Base-by-base conservation (phyloP, 1,139 yeast species). In the Candida pseudocylindracea region DNA sequence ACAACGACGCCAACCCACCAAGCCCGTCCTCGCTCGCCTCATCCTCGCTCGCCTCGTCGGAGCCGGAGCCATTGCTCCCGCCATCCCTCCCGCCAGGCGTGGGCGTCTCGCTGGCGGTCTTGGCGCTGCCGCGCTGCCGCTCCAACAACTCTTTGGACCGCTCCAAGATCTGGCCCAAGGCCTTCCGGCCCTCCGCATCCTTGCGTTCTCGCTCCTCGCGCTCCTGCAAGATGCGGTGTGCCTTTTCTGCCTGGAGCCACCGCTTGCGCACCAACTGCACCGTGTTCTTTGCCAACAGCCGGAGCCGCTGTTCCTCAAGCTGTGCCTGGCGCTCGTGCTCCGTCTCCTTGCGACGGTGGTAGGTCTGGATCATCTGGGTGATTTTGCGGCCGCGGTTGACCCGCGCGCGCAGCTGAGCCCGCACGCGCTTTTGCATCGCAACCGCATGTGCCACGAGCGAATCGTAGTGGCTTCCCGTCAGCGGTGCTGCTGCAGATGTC, bases 201-300 rank as follows among this genome's bases (percentile, higher is more conserved):
- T 79, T 67, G 51, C 79, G 55, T 50, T 70, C 75, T 39, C 75
- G 88, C 37, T 63, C 71, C 40, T 73, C 75, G 38, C 60, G 60
- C 29, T 51, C 53, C 37, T 60, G 66, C 33, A 64, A 57, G 30
- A 54, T 61, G 33, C 60, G 60, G 44, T 68, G 73, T 1, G 92
- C 95, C 46, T 80, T 83, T 39, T 74, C 79, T 2, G 96, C 98
- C 35, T 85, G 63, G 25, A 62, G 57, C 99, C 99, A 91, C 46
- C 92, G 72, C 47, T 74, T 81, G 12, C 20, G 13, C n/a, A 30
- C 32, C 20, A 15, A 15, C 20, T 15, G 20, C 20, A 15, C 20
- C 6, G 92, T 80, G 35, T 72, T 62, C 42, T 83, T 68, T 26
- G 95, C 93, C 28, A 85, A 53, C 36, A 65, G 69, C 36, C 63